Percentiles rank a stretch among this genome's conserved stretches.
Evolutionary conservation across 2,329 filamentous ascomycete genomes (phyloP).

Genomic region (Penicillium nordicum): DNA sequence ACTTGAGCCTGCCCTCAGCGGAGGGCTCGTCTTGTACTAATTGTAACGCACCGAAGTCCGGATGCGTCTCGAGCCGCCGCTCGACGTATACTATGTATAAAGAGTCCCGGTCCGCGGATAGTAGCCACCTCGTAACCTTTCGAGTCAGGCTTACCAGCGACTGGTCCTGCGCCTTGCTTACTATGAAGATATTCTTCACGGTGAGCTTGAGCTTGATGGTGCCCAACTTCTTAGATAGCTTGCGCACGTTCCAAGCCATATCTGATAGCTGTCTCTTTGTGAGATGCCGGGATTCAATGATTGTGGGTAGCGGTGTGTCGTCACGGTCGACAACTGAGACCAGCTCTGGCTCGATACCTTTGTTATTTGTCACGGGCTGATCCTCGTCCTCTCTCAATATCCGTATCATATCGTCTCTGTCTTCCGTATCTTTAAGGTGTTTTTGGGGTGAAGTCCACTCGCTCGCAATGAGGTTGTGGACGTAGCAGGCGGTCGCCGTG

Average conservation of each 20-base stretch:
- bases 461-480: slow-evolving; percentile 55
- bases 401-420: slow-evolving; percentile 15
- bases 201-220: slow-evolving; percentile 78
- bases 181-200: slow-evolving; percentile 77
- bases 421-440: slow-evolving; percentile 8
- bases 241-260: slow-evolving; percentile 93
- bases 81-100: slow-evolving; percentile 79
- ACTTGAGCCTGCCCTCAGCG: slow-evolving; percentile 62
- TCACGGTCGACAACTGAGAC: slow-evolving; percentile 27
- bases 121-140: slow-evolving; percentile 74
- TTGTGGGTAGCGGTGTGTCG: slow-evolving; percentile 33
- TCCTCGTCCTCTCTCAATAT: slow-evolving; percentile 15
- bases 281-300: slow-evolving; percentile 67
- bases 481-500: slow-evolving; percentile 56
- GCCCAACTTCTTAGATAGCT: slow-evolving; percentile 80
- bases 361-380: slow-evolving; percentile 17
- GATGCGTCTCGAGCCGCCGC: slow-evolving; percentile 66
- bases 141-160: slow-evolving; percentile 73
- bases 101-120: slow-evolving; percentile 65
- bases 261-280: slow-evolving; percentile 94
- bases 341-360: slow-evolving; percentile 19
- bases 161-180: slow-evolving; percentile 89
- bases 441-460: slow-evolving; percentile 29
- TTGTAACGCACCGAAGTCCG: slow-evolving; percentile 68
- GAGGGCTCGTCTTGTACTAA: slow-evolving; percentile 61